Conservation (phyloP, 495 filamentous ascomycete species). For the Daldinia childiae region DNA sequence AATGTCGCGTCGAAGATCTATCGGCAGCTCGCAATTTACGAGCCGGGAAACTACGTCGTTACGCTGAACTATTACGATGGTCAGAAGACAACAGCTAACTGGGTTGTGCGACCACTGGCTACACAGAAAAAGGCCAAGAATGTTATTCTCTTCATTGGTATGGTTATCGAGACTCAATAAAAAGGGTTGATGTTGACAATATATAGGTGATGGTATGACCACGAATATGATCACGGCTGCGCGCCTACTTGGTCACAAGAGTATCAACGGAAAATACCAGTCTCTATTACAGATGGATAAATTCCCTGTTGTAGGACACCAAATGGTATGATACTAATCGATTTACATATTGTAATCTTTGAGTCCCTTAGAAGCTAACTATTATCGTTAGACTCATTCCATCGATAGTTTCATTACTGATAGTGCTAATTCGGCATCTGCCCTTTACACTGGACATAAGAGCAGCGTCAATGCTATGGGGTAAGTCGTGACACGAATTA, state of each 20-base stretch:
- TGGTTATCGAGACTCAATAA: not conserved
- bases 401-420: slow-evolving; percentile 81
- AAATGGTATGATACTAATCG: slow-evolving; percentile 56
- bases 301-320: slow-evolving; percentile 76
- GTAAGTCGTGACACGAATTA: slow-evolving; percentile 35
- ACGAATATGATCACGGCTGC: slow-evolving; percentile 79
- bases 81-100: slow-evolving; percentile 70
- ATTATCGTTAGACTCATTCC: slow-evolving; percentile 64
- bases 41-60: slow-evolving; percentile 75
- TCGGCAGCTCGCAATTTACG: slow-evolving; percentile 70
- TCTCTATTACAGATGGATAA: slow-evolving; percentile 72
- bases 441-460: slow-evolving; percentile 80
- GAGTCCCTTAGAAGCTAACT: not conserved
- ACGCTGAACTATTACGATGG: slow-evolving; percentile 73
- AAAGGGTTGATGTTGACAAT: not conserved
- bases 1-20: slow-evolving; percentile 77
- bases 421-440: slow-evolving; percentile 78
- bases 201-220: slow-evolving; percentile 73
- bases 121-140: slow-evolving; percentile 77
- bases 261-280: slow-evolving; percentile 78
- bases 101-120: slow-evolving; percentile 73
- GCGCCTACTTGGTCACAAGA: slow-evolving; percentile 77
- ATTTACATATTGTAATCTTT: slow-evolving; percentile 15
- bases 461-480: slow-evolving; percentile 76
- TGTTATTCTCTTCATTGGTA: slow-evolving; percentile 77